These are phyloP conservation scores for Chimonanthus salicifolius DNA, from an alignment of 164 flowering plant genomes.

Conservation along the genomic window DNA sequence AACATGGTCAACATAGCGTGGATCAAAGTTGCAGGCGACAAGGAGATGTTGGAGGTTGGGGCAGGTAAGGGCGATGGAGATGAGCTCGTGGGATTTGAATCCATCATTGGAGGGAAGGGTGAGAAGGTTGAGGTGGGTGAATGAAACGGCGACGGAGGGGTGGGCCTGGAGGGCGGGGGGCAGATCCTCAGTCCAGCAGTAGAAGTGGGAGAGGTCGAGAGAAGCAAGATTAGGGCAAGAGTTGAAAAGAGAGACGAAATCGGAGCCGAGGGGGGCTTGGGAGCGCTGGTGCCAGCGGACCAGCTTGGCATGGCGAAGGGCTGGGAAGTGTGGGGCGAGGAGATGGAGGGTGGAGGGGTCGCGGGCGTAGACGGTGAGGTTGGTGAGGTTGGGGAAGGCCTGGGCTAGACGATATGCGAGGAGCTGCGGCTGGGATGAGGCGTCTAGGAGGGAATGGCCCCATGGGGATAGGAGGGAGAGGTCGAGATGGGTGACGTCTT, in stretches of 20 bases:
- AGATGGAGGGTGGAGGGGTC: slow-evolving; percentile 35
- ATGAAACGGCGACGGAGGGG: slow-evolving; percentile 26
- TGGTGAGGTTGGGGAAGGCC: slow-evolving; percentile 52
- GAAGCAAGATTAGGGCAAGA: slow-evolving; percentile 26
- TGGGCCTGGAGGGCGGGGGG: slow-evolving; percentile 45
- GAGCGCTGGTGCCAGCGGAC: slow-evolving; percentile 87
- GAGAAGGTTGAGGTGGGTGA: slow-evolving; percentile 43
- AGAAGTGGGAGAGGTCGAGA: slow-evolving; percentile 69
- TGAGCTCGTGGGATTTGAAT: slow-evolving; percentile 56
- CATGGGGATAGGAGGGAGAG: slow-evolving; percentile 83
- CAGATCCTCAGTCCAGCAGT: slow-evolving; percentile 86
- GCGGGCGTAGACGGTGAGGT: slow-evolving; percentile 64
- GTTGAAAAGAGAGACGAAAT: slow-evolving; percentile 41
- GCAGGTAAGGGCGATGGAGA: slow-evolving; percentile 45
- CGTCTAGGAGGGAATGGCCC: slow-evolving; percentile 50
- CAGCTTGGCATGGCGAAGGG: slow-evolving; percentile 46
- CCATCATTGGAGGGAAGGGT: slow-evolving; percentile 61
- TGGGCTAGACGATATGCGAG: slow-evolving; percentile 48
- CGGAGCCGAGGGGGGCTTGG: slow-evolving; percentile 40
- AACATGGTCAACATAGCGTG: slow-evolving; percentile 65
- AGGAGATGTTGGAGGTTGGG: slow-evolving; percentile 45
- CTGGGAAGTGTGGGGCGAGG: slow-evolving; percentile 49
- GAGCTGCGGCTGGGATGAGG: slow-evolving; percentile 29
- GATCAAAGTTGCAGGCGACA: slow-evolving; percentile 68
- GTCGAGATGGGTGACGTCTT: slow-evolving; percentile 51